Evolutionary conservation across 2,329 filamentous ascomycete genomes (phyloP).

Genomic region (Anthostomella pinea): DNA sequence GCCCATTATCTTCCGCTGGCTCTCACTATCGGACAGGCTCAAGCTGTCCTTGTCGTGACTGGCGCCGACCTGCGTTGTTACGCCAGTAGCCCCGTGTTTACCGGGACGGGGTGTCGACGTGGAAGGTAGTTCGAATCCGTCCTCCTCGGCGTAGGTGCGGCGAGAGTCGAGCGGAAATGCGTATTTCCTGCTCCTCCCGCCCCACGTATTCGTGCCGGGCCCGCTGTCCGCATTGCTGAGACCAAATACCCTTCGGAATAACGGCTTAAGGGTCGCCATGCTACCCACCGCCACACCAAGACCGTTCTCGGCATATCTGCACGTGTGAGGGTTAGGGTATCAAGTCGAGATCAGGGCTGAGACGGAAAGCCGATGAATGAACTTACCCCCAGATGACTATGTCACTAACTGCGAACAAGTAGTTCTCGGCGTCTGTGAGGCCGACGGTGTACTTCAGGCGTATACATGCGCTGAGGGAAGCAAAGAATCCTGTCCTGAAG

Average conservation of each 20-base stretch:
- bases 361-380: not conserved
- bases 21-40: slow-evolving; percentile 13
- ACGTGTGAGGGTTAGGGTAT: not conserved
- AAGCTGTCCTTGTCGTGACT: slow-evolving; percentile 1
- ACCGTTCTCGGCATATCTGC: slow-evolving; percentile 18
- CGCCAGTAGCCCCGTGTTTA: slow-evolving; percentile 8
- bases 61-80: slow-evolving; percentile 1
- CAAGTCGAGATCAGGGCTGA: not conserved
- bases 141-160: slow-evolving; percentile 9
- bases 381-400: slow-evolving; percentile 22
- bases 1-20: slow-evolving; percentile 10
- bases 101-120: too few species aligned
- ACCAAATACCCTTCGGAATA: slow-evolving; percentile 13
- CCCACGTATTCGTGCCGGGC: not conserved
- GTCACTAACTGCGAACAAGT: slow-evolving; percentile 16
- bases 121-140: slow-evolving; percentile 4
- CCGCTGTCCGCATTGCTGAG: slow-evolving; percentile 9
- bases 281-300: slow-evolving; percentile 17
- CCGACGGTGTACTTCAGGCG: slow-evolving; percentile 20
- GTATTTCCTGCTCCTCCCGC: not conserved
- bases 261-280: slow-evolving; percentile 15
- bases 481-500: slow-evolving; percentile 7
- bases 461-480: slow-evolving; percentile 16
- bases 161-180: slow-evolving; percentile 12
- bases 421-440: slow-evolving; percentile 14